These are phyloP conservation scores for Papiliotrema nemorosa DNA, from an alignment of 1,284 basidiomycete species.

Conservation along the genomic window DNA sequence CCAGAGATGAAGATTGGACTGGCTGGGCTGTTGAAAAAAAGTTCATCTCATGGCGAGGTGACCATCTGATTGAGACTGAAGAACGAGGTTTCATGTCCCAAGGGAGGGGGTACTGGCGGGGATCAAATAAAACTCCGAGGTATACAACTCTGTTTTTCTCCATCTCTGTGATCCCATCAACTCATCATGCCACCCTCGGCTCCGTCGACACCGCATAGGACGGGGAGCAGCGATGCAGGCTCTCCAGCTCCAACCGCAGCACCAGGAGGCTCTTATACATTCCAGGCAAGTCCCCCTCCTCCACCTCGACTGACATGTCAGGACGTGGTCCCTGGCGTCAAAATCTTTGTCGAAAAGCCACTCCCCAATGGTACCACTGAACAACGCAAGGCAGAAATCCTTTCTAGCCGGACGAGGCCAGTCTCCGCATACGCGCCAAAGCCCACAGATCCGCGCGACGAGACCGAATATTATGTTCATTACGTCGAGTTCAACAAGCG, in stretches of 20 bases:
- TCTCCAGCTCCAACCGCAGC: conserved; percentile 56
- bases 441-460: conserved; percentile 57
- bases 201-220: conserved; percentile 34
- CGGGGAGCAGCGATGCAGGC: conserved; percentile 28
- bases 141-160: background rate
- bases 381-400: conserved; percentile 86
- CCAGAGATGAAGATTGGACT: too few relatives aligned
- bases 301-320: conserved; percentile 40
- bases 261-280: conserved; percentile 67
- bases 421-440: conserved; percentile 57
- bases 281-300: conserved; percentile 58
- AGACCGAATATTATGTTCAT: conserved; percentile 92
- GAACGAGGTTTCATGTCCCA: too few relatives aligned
- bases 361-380: conserved; percentile 68
- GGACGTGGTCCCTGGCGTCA: conserved; percentile 86
- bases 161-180: background rate
- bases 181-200: conserved; percentile 36
- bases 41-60: too few relatives aligned
- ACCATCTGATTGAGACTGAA: too few relatives aligned
- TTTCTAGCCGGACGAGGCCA: conserved; percentile 79
- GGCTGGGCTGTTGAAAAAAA: too few relatives aligned
- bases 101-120: too few relatives aligned
- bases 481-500: conserved; percentile 99
- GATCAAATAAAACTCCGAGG: background rate
- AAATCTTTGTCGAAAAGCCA: conserved; percentile 81